Conservation (phyloP, 257 asterid genomes). For the Phtheirospermum japonicum region DNA sequence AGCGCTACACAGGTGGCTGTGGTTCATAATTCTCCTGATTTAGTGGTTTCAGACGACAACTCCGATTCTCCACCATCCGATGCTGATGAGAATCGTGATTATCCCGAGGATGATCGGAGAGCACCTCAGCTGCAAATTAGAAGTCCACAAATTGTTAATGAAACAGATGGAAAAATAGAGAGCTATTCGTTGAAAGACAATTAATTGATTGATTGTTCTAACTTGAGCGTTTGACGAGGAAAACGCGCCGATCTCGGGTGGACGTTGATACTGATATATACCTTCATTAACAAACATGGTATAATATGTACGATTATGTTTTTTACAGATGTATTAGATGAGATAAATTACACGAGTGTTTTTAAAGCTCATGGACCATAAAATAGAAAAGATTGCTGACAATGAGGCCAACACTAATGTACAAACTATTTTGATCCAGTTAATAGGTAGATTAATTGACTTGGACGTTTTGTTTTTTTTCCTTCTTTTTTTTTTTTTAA, state of each 20-base stretch:
- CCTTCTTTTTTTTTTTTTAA: too few relatives aligned
- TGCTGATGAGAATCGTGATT: conserved; percentile 35
- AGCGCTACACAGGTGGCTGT: conserved; percentile 32
- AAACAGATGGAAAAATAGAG: conserved; percentile 21
- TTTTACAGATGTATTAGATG: conserved; percentile 13
- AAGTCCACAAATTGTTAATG: conserved; percentile 26
- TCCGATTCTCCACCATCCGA: conserved; percentile 30
- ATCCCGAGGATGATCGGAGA: conserved; percentile 24
- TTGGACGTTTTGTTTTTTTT: background rate
- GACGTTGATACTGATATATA: background rate
- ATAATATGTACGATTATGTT: conserved; percentile 15
- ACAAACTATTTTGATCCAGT: background rate
- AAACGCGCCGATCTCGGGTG: too few relatives aligned
- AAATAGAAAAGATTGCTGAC: background rate
- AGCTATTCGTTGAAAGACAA: conserved; percentile 15
- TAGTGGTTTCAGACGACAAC: conserved; percentile 37
- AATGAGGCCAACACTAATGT: background rate
- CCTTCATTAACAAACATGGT: background rate
- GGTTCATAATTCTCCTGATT: conserved; percentile 37
- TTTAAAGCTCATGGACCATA: conserved; percentile 12
- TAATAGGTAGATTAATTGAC: background rate
- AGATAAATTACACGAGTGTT: too few relatives aligned
- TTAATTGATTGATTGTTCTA: conserved; percentile 23
- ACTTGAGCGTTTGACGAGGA: conserved; percentile 14
- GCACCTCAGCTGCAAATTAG: conserved; percentile 30